Conservation (phyloP, 2,329 filamentous ascomycete genomes). For the Seiridium cupressi region DNA sequence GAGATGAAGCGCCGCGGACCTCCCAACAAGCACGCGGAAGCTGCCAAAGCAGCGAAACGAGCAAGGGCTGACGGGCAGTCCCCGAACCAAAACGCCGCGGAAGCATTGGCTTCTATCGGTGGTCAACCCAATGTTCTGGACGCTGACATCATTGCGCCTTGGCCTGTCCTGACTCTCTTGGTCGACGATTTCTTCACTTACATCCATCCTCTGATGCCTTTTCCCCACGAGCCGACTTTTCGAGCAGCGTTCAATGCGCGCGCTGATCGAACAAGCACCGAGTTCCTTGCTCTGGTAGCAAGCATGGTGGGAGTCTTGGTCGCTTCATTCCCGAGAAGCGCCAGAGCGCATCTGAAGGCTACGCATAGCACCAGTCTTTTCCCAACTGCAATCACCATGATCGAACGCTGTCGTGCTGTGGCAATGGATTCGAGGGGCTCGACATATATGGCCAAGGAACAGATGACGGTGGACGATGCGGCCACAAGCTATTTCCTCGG, state of each 20-base stretch:
- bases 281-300: constrained; percentile 68
- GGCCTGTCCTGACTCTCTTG: constrained; percentile 65
- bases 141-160: constrained; percentile 69
- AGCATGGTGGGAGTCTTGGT: constrained; percentile 75
- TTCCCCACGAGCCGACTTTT: constrained; percentile 78
- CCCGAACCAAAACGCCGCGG: constrained; percentile 44
- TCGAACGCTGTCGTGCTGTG: constrained; percentile 69
- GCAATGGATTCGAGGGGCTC: constrained; percentile 66
- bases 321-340: constrained; percentile 72
- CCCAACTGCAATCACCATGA: constrained; percentile 66
- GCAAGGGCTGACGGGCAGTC: constrained; percentile 37
- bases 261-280: constrained; percentile 63
- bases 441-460: constrained; percentile 39
- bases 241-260: constrained; percentile 65
- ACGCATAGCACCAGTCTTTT: constrained; percentile 65
- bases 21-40: constrained; percentile 58
- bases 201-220: constrained; percentile 73
- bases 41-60: constrained; percentile 52
- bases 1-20: constrained; percentile 58
- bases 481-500: constrained; percentile 76
- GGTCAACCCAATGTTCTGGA: constrained; percentile 42
- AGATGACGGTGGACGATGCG: constrained; percentile 59
- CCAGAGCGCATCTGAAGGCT: constrained; percentile 65
- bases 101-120: constrained; percentile 46
- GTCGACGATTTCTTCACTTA: constrained; percentile 84